Evolutionary conservation across 352 stramenopile genomes (phyloP).

Genomic region (Globisporangium echinulatum): DNA sequence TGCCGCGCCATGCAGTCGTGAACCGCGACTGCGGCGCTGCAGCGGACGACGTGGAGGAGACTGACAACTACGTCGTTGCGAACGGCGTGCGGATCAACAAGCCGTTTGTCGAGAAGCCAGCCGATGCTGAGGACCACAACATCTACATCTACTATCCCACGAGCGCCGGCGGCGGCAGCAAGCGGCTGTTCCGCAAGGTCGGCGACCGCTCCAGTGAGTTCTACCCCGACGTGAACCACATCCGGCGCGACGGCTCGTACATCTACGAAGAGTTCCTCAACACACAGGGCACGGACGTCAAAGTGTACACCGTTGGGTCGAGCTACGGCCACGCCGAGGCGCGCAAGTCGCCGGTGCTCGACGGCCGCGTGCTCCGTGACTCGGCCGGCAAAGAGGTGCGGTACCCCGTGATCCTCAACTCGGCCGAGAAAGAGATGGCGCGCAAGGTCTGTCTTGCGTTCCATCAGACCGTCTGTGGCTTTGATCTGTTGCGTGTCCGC

Average conservation of each 20-base stretch:
- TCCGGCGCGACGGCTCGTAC: constrained; percentile 93
- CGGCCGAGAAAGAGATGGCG: constrained; percentile 98
- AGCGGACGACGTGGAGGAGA: constrained; percentile 65
- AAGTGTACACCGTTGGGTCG: constrained; percentile 98
- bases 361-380: constrained; percentile 92
- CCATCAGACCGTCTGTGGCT: constrained; percentile 98
- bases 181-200: constrained; percentile 99
- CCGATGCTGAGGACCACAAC: constrained; percentile 99
- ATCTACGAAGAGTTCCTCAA: constrained; percentile 99
- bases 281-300: constrained; percentile 99
- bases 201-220: constrained; percentile 92
- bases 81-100: constrained; percentile 98
- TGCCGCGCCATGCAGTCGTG: constrained; percentile 95
- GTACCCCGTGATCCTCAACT: constrained; percentile 98
- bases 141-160: constrained; percentile 99
- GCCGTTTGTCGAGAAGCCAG: constrained; percentile 99
- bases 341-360: constrained; percentile 97
- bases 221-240: constrained; percentile 95
- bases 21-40: constrained; percentile 87
- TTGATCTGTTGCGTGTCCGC: constrained; percentile 95
- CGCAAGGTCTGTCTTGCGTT: constrained; percentile 92
- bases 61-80: constrained; percentile 83
- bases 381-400: constrained; percentile 97
- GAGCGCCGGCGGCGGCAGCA: constrained; percentile 95
- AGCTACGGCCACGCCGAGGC: constrained; percentile 99